Base-by-base conservation (phyloP, 2,329 filamentous ascomycete genomes). In the Ophiostoma tasmaniense region DNA sequence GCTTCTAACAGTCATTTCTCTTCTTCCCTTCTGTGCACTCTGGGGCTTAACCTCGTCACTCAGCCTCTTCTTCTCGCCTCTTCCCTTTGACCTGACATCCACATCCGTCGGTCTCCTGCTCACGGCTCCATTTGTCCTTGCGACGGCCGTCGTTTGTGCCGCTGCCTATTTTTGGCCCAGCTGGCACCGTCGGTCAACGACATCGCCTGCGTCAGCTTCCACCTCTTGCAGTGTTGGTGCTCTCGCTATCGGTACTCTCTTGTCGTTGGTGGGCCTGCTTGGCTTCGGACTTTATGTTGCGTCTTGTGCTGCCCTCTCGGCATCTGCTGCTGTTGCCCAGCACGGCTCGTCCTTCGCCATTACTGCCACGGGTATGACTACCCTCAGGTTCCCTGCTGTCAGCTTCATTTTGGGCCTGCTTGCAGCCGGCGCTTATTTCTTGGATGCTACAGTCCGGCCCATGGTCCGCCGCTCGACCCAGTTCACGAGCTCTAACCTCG, bases 371-470 rank as follows among this genome's bases (percentile, higher is more conserved):
- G n/a, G 11, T 70, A 78, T 83, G 62, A 37, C 61, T 1, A 22
- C 30, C 33, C 61, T 64, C 33, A 37, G 39, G 30, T 64, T 37
- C 20, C 77, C 81, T 0, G 78, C 80, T 3, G 69, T 82, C 1
- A 81, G 80, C 14, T 76, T 84, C 52, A 76, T 83, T 3, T 78
- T 85, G 0, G 83, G 80, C 10, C 76, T 85, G 10, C 75, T 85
- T 0, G 82, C 82, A 0, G 79, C 78, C 0, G 83, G 81, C 25
- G 75, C 76, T 0, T 74, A 78, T 33, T 72, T 77, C 1, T 75
- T 85, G 6, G 80, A 82, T 67, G 76, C 78, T 2, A 78, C 80
- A 0, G 76, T 78, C 1, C 75, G 76, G 2, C 81, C 82, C 1
- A 74, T 82, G 33, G 77, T 85, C 62, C 77, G 78, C 33, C 77